Conservation (phyloP, 1,284 basidiomycete genomes). For the Porogramme epimiltina region DNA sequence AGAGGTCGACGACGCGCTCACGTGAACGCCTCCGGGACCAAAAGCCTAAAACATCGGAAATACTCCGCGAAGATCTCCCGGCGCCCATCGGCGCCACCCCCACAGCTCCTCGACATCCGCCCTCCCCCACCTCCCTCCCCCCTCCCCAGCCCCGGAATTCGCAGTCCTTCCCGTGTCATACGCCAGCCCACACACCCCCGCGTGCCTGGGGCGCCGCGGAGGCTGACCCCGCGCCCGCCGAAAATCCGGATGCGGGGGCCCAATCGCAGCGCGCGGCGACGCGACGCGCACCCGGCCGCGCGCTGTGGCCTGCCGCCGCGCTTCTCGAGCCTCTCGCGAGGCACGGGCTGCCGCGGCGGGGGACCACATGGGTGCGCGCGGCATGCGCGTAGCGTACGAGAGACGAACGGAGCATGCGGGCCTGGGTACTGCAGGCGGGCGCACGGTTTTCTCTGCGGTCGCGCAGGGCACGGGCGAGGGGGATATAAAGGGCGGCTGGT, state of each 20-base stretch:
- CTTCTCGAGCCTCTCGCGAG: not conserved
- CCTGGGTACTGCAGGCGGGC: too few species aligned
- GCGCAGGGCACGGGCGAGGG: too few species aligned
- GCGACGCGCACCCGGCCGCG: not conserved
- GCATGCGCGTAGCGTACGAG: too few species aligned
- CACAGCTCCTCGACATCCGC: not conserved
- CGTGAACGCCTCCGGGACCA: not conserved
- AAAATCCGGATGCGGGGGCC: conserved; percentile 14
- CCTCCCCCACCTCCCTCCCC: not conserved
- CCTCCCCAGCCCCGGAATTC: not conserved
- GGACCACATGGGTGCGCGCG: not conserved
- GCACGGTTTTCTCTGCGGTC: too few species aligned
- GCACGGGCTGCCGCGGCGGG: too few species aligned
- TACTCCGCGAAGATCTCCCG: conserved; percentile 22
- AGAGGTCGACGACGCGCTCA: not conserved
- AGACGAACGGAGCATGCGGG: too few species aligned
- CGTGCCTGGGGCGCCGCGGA: conserved; percentile 17
- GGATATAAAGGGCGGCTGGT: conserved; percentile 12
- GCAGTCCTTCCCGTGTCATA: conserved; percentile 11
- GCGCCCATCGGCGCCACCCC: conserved; percentile 6
- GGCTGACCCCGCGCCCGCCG: conserved; percentile 19
- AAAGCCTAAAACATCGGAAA: conserved; percentile 22
- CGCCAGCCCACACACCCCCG: not conserved
- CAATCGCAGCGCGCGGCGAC: conserved; percentile 5
- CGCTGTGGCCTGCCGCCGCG: not conserved